Base-by-base conservation (phyloP, 352 stramenopile species). In the Pseudoperonospora humuli region DNA sequence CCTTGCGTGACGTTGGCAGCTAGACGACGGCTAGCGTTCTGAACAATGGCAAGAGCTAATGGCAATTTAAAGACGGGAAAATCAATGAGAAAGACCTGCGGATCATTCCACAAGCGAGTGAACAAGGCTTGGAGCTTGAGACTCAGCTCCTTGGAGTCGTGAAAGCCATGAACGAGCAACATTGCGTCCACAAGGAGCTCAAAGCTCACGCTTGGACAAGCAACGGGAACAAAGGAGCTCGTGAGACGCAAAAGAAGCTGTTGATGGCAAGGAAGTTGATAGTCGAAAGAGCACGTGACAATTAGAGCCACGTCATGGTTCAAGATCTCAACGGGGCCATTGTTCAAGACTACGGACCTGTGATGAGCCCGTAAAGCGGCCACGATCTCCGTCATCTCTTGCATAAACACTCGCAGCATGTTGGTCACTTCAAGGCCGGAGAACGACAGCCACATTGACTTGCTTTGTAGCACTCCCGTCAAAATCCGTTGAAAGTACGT, bases 241-340 rank as follows among this genome's bases (percentile, higher is more conserved):
- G 72, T 62, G 2, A 84, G 41, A n/a, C 55, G 49, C 9, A 84
- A 36, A 13, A 82, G 42, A 19, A 76, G n/a, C 14, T 74, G 56
- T 17, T 73, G 69, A 27, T 80, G 61, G 4, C 18, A 48, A 7
- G 42, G n/a, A 10, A 39, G 41, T 7, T 57, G 20, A 14, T 64
- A 64, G 14, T 72, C 41, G 7, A 77, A 52, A 7, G 59, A 64
- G 2, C 45, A 57, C 2, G 51, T 61, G 13, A 78, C 43, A 11
- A 82, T 44, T 1, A 84, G 39, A 3, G 51, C 67, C 15, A 71
- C 13, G 14, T 59, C 55, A 6, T 40, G 43, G 35, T 70, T 79
- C 3, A 34, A 41, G 15, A 84, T 66, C 14, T 63, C 60, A 5
- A 81, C 34, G 21, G 46, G 33, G 1, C 43, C 38, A 10, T 65